Percentiles rank a stretch among this genome's conserved stretches.
phyloP scores from a whole-genome alignment of 768 basidiomycete species.

The Leccinum longicurvipes region DNA sequence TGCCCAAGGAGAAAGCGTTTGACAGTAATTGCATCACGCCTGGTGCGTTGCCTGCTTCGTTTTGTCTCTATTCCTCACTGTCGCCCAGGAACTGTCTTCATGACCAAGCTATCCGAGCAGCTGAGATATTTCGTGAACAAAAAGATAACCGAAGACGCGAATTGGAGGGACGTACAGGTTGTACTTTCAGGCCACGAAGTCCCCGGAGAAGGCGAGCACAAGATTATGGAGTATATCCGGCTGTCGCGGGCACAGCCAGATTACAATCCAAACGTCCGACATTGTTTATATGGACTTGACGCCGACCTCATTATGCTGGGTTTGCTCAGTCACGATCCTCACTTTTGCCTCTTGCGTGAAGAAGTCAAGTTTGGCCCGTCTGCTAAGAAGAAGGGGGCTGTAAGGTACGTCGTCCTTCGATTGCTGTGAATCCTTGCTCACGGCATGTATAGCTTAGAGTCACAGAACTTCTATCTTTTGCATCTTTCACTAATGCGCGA shows the following conservation, averaged over 20 bases:
- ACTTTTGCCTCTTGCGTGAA: constrained; percentile 95
- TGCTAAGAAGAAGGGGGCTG: constrained; percentile 63
- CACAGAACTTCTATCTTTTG: constrained; percentile 90
- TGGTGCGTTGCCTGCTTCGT: constrained; percentile 47
- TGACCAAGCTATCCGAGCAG: constrained; percentile 89
- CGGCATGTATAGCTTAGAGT: constrained; percentile 48
- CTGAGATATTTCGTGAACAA: constrained; percentile 96
- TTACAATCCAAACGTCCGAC: constrained; percentile 94
- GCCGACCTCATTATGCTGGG: constrained; percentile 99
- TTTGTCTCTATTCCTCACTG: not conserved
- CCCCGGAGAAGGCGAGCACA: constrained; percentile 99
- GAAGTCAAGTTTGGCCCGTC: constrained; percentile 96
- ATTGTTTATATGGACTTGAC: constrained; percentile 97
- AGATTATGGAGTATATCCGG: constrained; percentile 99
- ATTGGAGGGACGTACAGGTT: constrained; percentile 90
- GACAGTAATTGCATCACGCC: constrained; percentile 99
- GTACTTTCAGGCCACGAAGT: constrained; percentile 97
- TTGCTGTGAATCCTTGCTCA: constrained; percentile 7
- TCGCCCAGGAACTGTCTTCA: constrained; percentile 82
- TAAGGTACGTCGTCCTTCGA: constrained; percentile 38
- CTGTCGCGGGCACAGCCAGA: constrained; percentile 90
- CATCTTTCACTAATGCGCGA: constrained; percentile 95
- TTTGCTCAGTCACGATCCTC: constrained; percentile 94
- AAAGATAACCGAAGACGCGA: constrained; percentile 95
- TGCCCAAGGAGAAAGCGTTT: constrained; percentile 93